These are phyloP conservation scores for Ajuga reptans DNA, from an alignment of 305 asterid species.

Conservation along the genomic window DNA sequence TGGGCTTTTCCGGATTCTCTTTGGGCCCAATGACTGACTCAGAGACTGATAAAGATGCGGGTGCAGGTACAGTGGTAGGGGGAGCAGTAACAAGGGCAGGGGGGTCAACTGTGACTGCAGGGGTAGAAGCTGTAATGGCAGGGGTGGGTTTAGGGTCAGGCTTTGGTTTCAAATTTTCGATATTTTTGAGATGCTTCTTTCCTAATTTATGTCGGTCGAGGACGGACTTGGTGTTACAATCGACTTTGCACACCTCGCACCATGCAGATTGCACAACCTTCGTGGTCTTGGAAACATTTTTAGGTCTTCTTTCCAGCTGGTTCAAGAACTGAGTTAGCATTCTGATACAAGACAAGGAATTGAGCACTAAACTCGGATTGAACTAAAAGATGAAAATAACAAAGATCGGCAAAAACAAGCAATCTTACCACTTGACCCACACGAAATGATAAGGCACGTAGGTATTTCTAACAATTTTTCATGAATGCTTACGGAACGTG, in stretches of 20 bases:
- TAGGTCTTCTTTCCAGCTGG: conserved; percentile 21
- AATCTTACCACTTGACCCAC: background rate
- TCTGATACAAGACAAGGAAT: background rate
- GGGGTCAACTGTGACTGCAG: background rate
- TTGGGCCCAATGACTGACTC: conserved; percentile 38
- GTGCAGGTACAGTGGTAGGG: background rate
- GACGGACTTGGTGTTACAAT: conserved; percentile 47
- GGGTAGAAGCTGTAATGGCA: background rate
- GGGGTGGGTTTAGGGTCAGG: background rate
- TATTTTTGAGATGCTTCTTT: conserved; percentile 57
- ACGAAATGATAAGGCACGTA: background rate
- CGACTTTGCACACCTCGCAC: conserved; percentile 62
- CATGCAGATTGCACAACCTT: conserved; percentile 44
- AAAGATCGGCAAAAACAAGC: background rate
- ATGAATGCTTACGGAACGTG: background rate
- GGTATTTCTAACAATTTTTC: background rate
- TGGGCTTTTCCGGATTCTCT: conserved; percentile 38
- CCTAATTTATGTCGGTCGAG: conserved; percentile 58
- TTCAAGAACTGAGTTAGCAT: background rate
- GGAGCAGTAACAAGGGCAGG: background rate
- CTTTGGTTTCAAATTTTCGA: conserved; percentile 33
- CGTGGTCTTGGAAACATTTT: conserved; percentile 36
- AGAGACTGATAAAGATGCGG: conserved; percentile 20
- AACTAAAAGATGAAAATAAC: background rate
- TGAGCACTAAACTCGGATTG: background rate